Conservation (phyloP, 2,329 filamentous ascomycete species). For the Hirsutella rhossiliensis region DNA sequence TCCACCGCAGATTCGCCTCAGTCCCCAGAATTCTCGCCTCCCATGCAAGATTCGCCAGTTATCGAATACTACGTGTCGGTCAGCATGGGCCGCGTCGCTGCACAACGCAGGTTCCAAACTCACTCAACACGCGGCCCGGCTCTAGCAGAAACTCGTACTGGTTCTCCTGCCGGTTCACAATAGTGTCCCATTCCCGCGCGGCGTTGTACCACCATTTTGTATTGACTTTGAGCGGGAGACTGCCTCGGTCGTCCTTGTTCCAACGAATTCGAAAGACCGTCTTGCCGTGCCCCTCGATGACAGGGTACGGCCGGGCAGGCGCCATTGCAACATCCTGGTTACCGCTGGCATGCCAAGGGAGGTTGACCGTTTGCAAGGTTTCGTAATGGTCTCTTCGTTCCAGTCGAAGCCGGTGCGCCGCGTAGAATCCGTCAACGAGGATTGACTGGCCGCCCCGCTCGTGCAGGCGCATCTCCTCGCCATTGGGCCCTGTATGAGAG, state of each 20-base stretch:
- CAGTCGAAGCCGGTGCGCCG: conserved; percentile 45
- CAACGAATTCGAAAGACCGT: conserved; percentile 57
- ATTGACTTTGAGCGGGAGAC: conserved; percentile 42
- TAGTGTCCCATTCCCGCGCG: conserved; percentile 58
- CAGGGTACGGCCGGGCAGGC: conserved; percentile 57
- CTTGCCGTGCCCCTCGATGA: conserved; percentile 48
- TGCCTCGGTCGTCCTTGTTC: conserved; percentile 85
- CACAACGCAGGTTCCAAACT: conserved; percentile 17
- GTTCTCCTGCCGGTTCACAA: conserved; percentile 51
- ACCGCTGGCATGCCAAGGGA: conserved; percentile 80
- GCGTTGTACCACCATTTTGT: conserved; percentile 65
- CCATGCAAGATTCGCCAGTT: conserved; percentile 95
- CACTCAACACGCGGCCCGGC: conserved; percentile 68
- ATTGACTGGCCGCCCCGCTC: conserved; percentile 60
- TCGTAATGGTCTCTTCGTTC: conserved; percentile 45
- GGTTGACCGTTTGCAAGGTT: conserved; percentile 38
- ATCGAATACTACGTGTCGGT: conserved; percentile 58
- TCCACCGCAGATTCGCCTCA: conserved; percentile 77
- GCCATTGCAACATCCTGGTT: conserved; percentile 74
- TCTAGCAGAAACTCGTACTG: conserved; percentile 73
- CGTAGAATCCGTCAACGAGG: conserved; percentile 77
- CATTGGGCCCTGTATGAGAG: conserved; percentile 38
- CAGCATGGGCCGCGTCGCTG: background rate
- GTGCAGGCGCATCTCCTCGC: background rate
- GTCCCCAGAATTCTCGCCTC: conserved; percentile 68